Base-by-base conservation (phyloP, 225 moss, liverwort and hornwort genomes). In the Pleurozium schreberi region DNA sequence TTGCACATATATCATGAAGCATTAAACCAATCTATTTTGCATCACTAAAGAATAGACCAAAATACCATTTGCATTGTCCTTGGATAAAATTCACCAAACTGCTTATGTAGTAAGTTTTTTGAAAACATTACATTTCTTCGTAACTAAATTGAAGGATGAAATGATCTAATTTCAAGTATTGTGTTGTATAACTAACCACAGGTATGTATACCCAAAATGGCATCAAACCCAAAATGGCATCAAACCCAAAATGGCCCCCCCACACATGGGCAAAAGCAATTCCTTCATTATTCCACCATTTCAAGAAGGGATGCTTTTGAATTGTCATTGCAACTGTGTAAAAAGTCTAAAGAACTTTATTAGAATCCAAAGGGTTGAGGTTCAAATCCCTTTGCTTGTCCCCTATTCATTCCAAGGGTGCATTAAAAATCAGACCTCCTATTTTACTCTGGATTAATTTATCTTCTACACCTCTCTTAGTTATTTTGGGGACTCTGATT, bases 41-140 rank as follows among this genome's bases (percentile, higher is more conserved):
- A 69, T 69, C 5, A 25, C 25, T 3, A 12, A 68, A 12, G 7
- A n/a, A 0, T 68, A n/a, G 22, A n/a, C 7, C n/a, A 68, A n/a
- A n/a, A 22, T 40, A 40, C 3, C 12, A 40, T 68, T 68, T 68
- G 13, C 23, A 68, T 22, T 2, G 23, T 34, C 23, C 8, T 68
- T 68, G 2, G 2, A 67, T 67, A 6, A 38, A 38, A 67, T 22
- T n/a, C 4, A 22, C n/a, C 15, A 14, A n/a, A n/a, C n/a, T n/a
- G n/a, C 14, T 8, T 4, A 8, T 25, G 14, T 14, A 42, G 5
- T 69, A 1, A 40, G 5, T 1, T 14, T 11, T n/a, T 42, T 40
- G 8, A 26, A 69, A 69, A 14, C 1, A 0, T 14, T 69, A 3
- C 1, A 0, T 26, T 69, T 25, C 5, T 40, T 3, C 23, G 1